These are phyloP conservation scores for Collybiopsis luxurians DNA, from an alignment of 768 basidiomycete genomes.

Conservation along the genomic window DNA sequence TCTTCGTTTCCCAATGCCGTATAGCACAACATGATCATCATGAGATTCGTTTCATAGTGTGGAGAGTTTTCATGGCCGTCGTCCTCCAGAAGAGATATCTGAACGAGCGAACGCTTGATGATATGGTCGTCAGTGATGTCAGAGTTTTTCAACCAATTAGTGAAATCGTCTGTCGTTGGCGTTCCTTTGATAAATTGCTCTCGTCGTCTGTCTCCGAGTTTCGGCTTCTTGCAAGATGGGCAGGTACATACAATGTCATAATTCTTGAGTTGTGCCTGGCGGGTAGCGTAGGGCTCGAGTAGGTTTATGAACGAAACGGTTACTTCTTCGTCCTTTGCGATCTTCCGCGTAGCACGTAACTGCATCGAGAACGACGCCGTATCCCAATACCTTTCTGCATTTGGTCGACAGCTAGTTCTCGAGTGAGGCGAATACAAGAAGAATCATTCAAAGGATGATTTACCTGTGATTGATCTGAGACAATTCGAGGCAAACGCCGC, in stretches of 20 bases:
- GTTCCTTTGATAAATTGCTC: neutral
- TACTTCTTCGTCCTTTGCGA: slow-evolving; percentile 31
- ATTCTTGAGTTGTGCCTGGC: slow-evolving; percentile 21
- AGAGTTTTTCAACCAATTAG: neutral
- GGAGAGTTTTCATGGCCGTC: slow-evolving; percentile 1
- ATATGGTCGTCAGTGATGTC: neutral
- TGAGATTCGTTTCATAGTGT: neutral
- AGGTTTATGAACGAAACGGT: slow-evolving; percentile 23
- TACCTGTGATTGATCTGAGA: slow-evolving; percentile 39
- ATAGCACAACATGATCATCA: neutral
- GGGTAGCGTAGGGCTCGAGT: slow-evolving; percentile 12
- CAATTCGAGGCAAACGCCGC: slow-evolving; percentile 24
- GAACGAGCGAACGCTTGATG: neutral
- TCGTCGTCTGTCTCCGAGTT: slow-evolving; percentile 13
- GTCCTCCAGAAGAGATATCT: neutral
- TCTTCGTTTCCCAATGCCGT: neutral
- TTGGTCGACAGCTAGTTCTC: slow-evolving; percentile 16
- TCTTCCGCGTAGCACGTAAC: slow-evolving; percentile 25
- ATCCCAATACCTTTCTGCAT: slow-evolving; percentile 18
- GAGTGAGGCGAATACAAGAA: neutral
- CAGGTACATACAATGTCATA: slow-evolving; percentile 35
- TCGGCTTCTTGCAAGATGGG: slow-evolving; percentile 23
- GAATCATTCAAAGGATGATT: neutral
- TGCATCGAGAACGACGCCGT: slow-evolving; percentile 24
- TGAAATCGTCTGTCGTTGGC: neutral